Evolutionary conservation across 768 basidiomycete species (phyloP).

Genomic region (Tricholoma sp.): DNA sequence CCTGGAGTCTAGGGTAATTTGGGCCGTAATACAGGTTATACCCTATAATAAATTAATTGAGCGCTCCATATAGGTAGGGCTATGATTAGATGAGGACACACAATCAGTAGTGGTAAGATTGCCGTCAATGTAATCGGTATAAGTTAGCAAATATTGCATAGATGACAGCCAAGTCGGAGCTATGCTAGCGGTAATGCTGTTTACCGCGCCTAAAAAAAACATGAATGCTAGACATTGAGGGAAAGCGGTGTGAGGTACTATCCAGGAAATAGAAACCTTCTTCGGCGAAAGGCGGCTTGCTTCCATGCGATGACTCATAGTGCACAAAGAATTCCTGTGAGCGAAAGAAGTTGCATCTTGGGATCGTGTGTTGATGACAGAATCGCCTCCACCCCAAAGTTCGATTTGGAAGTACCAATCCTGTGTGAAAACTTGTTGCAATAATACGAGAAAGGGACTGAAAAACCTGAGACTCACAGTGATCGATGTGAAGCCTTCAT

Average conservation of each 20-base stretch:
- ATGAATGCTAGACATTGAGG: background rate
- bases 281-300: background rate
- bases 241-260: background rate
- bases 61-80: background rate
- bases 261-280: background rate
- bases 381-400: background rate
- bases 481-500: background rate
- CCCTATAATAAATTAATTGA: background rate
- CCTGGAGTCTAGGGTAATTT: background rate
- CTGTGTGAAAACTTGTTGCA: background rate
- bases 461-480: background rate
- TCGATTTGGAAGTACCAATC: background rate
- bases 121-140: background rate
- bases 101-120: background rate
- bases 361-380: background rate
- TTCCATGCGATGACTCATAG: background rate
- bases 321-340: background rate
- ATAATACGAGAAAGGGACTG: no score
- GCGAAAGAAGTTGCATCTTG: background rate
- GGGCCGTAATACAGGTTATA: background rate
- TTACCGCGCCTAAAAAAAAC: background rate
- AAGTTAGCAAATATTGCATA: background rate
- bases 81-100: background rate
- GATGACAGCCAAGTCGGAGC: background rate
- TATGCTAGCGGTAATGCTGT: background rate